Evolutionary conservation across 768 basidiomycete species (phyloP).

Genomic region (Auricularia sp.): DNA sequence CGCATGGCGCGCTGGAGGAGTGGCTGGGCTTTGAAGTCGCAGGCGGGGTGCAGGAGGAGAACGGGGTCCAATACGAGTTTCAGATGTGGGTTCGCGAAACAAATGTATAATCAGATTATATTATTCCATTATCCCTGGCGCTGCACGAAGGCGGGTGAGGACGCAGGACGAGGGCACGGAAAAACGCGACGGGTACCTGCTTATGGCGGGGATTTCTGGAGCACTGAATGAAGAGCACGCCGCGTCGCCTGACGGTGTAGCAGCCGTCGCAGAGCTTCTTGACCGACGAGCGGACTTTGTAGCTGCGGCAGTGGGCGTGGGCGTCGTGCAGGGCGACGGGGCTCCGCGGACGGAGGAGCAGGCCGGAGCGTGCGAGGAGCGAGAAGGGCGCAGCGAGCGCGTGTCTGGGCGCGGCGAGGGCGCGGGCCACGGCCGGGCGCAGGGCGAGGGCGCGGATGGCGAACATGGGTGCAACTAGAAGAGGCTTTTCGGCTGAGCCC

Average conservation of each 20-base stretch:
- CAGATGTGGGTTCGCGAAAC: slow-evolving; percentile 80
- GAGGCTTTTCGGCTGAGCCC: background rate
- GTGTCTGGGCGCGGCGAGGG: background rate
- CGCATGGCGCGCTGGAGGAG: slow-evolving; percentile 51
- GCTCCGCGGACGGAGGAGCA: background rate
- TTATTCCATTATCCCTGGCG: slow-evolving; percentile 45
- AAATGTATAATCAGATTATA: slow-evolving; percentile 7
- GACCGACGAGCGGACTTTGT: slow-evolving; percentile 95
- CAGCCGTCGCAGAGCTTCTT: slow-evolving; percentile 95
- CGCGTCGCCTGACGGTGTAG: slow-evolving; percentile 78
- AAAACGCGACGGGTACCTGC: slow-evolving; percentile 48
- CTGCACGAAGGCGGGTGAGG: slow-evolving; percentile 24
- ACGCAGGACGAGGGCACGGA: background rate
- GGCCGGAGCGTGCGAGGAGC: background rate
- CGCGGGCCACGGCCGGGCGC: background rate
- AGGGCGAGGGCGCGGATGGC: background rate
- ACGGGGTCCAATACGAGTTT: slow-evolving; percentile 77
- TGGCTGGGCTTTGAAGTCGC: slow-evolving; percentile 82
- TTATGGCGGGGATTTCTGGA: slow-evolving; percentile 95
- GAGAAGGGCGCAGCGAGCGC: background rate
- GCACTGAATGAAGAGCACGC: slow-evolving; percentile 86
- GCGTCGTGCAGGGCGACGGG: background rate
- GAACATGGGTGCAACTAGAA: background rate
- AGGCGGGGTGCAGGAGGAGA: slow-evolving; percentile 68
- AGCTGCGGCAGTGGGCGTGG: slow-evolving; percentile 34